Evolutionary conservation across 305 asterid species (phyloP).

Genomic region (Plantago coronopus): DNA sequence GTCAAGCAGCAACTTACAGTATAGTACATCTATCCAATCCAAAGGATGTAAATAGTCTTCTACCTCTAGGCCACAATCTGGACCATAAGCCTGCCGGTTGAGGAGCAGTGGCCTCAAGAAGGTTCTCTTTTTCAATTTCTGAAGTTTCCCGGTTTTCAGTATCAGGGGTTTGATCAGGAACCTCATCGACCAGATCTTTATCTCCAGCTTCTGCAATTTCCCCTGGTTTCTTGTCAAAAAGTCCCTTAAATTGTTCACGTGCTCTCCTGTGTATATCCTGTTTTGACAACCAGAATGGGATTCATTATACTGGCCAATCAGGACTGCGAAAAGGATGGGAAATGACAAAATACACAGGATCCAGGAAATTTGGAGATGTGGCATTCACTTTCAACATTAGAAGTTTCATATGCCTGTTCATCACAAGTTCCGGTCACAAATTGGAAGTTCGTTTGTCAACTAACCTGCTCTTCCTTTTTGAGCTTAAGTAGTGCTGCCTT

Average conservation of each 20-base stretch:
- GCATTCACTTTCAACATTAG: background rate
- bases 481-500: slow-evolving; percentile 86
- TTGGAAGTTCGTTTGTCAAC: slow-evolving; percentile 11
- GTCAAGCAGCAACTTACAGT: slow-evolving; percentile 36
- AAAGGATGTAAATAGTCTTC: slow-evolving; percentile 48
- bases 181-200: slow-evolving; percentile 32
- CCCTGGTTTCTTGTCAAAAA: slow-evolving; percentile 96
- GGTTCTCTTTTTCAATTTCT: slow-evolving; percentile 39
- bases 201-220: slow-evolving; percentile 68
- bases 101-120: slow-evolving; percentile 50
- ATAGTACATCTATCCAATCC: slow-evolving; percentile 80
- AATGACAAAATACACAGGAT: background rate
- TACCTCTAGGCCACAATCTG: slow-evolving; percentile 50
- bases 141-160: slow-evolving; percentile 29
- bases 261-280: slow-evolving; percentile 80
- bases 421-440: background rate
- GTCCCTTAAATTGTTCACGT: slow-evolving; percentile 78
- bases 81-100: slow-evolving; percentile 45
- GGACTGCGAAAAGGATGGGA: background rate
- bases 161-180: slow-evolving; percentile 30
- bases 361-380: background rate
- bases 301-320: background rate
- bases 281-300: slow-evolving; percentile 2
- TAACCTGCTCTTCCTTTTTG: slow-evolving; percentile 87
- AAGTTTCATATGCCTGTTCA: background rate